Conservation (phyloP, 257 asterid genomes). For the Fraxinus pennsylvanica region DNA sequence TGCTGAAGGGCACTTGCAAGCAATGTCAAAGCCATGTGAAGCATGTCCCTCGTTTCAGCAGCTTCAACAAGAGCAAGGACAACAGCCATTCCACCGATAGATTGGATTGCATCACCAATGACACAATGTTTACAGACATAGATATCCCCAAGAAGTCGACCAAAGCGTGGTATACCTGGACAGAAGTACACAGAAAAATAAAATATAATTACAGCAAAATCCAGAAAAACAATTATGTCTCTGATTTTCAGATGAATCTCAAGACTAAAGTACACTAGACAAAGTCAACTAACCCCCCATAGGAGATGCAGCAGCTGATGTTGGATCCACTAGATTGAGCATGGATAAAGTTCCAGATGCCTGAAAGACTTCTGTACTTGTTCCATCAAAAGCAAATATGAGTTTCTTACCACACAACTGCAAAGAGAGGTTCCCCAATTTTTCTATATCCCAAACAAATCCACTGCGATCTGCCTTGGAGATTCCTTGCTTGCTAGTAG, state of each 20-base stretch:
- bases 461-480: constrained; percentile 85
- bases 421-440: constrained; percentile 73
- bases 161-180: constrained; percentile 97
- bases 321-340: constrained; percentile 98
- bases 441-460: constrained; percentile 95
- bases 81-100: constrained; percentile 94
- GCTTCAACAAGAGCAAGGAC: constrained; percentile 98
- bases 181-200: constrained; percentile 27
- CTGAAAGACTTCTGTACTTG: constrained; percentile 80
- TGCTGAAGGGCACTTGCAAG: constrained; percentile 93
- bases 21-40: constrained; percentile 88
- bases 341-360: constrained; percentile 84
- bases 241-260: too few species aligned
- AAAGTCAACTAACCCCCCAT: constrained; percentile 61
- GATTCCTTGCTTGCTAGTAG: constrained; percentile 66
- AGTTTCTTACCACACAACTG: constrained; percentile 91
- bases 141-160: constrained; percentile 89
- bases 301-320: constrained; percentile 98
- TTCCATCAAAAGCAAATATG: constrained; percentile 97
- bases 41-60: constrained; percentile 96
- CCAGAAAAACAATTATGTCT: too few species aligned
- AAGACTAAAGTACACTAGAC: too few species aligned
- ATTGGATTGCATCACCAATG: constrained; percentile 88
- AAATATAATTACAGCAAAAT: background rate
- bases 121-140: constrained; percentile 87